Evolutionary conservation across 257 asterid species (phyloP), one percentile per base, ranked within the genome.

Genomic region (Penstemon eatonii): DNA sequence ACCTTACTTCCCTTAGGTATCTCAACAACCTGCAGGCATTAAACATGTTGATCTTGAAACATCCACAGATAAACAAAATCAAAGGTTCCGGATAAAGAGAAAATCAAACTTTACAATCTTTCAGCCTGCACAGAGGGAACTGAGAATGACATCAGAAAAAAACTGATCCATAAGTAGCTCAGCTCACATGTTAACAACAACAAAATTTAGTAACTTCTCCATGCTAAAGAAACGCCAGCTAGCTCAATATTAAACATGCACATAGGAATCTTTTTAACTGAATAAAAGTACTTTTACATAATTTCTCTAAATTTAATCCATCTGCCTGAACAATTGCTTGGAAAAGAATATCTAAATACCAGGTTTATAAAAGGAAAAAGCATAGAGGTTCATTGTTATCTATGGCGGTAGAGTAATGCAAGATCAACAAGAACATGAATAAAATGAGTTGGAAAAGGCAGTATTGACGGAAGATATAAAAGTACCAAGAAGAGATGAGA

Each of bases 1-100:
- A 94, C 99, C 86, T 94, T 94, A 75, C 97, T 78, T 71, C 99
- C 99, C 84, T 77, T 91, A 67, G 92, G 77, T 79, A 91, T 94
- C 81, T 94, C 99, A 76, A 94, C 76, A 73, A 94, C 99, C 99
- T 94, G 87, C 75, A 81, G 44, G 66, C 60, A 67, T 39, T 56
- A 56, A 43, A 63, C 56, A 52, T 60, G 61, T 69, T 60, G 47
- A 45, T 57, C 12, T 46, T 25, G 50, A 56, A 75, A 68, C 60
- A 50, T 55, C 63, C 41, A 6, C 13, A 42, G 44, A 44, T 42
- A 41, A 50, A 49, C 52, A 42, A 57, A 60, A 46, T 3, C 19
- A 61, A 47, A 63, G 12, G 11, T 13, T 12, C 37, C 57, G 15
- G 49, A 18, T 50, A 37, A 50, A 41, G 58, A 72, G 36, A 57